Percentiles rank a stretch among this genome's conserved stretches.
phyloP scores from a whole-genome alignment of 2,329 filamentous ascomycete genomes.

The Hypoxylon sp. region DNA sequence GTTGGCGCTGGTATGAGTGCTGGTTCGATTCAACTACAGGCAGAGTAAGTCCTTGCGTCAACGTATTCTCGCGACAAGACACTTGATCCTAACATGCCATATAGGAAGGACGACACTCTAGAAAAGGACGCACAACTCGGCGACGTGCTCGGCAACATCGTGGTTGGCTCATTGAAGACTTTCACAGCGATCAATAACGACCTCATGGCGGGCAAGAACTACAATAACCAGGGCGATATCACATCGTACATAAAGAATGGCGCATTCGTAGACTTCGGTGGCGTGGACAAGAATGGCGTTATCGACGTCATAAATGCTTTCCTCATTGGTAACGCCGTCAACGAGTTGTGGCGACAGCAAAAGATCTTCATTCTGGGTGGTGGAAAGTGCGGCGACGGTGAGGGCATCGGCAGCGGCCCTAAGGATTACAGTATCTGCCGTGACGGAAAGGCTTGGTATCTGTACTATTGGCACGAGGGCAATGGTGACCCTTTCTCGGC shows the following conservation, averaged over 20 bases:
- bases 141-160: conserved; percentile 12
- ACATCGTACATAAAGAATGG: conserved; percentile 12
- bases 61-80: background rate
- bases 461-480: conserved; percentile 36
- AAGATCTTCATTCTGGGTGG: conserved; percentile 33
- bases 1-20: conserved; percentile 14
- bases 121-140: conserved; percentile 25
- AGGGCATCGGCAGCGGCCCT: conserved; percentile 24
- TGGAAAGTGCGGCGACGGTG: conserved; percentile 21
- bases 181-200: conserved; percentile 31
- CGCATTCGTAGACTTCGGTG: conserved; percentile 23
- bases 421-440: conserved; percentile 25
- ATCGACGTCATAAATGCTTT: conserved; percentile 19
- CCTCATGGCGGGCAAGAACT: conserved; percentile 23
- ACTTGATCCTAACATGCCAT: background rate
- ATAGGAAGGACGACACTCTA: conserved; percentile 20
- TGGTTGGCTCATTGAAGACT: conserved; percentile 17
- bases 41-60: conserved; percentile 6
- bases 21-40: conserved; percentile 10
- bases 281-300: conserved; percentile 19
- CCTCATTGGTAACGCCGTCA: conserved; percentile 23
- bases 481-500: conserved; percentile 20
- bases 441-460: conserved; percentile 28
- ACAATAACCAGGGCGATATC: conserved; percentile 24
- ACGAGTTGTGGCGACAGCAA: conserved; percentile 29